Evolutionary conservation across 129 eudicot species (phyloP), one percentile per base, ranked within the genome.

Genomic region (Escallonia herrerae): DNA sequence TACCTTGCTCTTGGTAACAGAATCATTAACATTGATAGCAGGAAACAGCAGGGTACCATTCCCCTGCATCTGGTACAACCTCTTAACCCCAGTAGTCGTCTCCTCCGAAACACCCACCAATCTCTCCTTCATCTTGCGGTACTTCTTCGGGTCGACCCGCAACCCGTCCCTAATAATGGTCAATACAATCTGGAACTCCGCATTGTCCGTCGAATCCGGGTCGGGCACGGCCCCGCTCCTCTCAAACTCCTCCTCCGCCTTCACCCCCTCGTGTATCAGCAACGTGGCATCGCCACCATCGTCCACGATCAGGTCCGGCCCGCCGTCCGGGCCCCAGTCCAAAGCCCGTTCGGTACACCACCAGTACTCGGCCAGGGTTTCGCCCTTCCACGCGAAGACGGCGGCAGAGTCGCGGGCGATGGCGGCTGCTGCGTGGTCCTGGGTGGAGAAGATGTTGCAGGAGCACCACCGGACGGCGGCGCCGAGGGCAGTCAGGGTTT

Each of bases 41-140:
- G 84, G 78, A 65, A 80, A 80, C 56, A 80, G 47, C 52, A 82
- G 69, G 10, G 83, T 66, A 4, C 87, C 87, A 67, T 78, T 82
- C 6, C 74, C 81, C 49, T 82, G 87, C 87, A 82, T 82, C 76
- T 82, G 87, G 44, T 82, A 82, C 63, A 82, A 22, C 76, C 87
- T 82, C 87, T 82, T 78, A 8, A 82, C 83, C 2, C 83, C 87
- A 3, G 87, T 82, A 2, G 87, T 82, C 0, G 83, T 82, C 76
- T 82, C 87, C 73, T 78, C 87, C 0, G 83, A 78, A 11, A 82
- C 87, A 10, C 83, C 87, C 13, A 82, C 83, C 57, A 81, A 53
- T 43, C 86, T 77, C 44, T 77, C 83, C 53, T 73, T 80, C 85
- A 81, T 81, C 75, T 65, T 82, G 39, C 76, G 84, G 43, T 80